Conservation (phyloP, 2,329 filamentous ascomycete species). For the Ceratocystis lukuohia region DNA sequence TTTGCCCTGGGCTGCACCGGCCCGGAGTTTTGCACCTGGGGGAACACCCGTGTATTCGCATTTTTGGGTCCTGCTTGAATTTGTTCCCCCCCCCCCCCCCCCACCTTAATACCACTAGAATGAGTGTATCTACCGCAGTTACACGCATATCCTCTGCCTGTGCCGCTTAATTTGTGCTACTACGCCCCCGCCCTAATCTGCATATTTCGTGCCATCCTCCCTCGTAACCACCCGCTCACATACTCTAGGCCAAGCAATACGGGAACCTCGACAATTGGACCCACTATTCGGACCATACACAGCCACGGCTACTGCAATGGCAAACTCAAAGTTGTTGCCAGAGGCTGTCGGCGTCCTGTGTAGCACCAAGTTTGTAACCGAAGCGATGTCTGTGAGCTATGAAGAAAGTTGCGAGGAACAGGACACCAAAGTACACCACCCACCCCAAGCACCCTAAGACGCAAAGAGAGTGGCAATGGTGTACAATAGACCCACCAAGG, state of each 20-base stretch:
- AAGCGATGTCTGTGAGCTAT: conserved; percentile 55
- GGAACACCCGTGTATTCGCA: conserved; percentile 11
- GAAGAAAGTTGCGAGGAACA: conserved; percentile 58
- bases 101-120: not conserved
- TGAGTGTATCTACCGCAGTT: not conserved
- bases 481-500: conserved; percentile 70
- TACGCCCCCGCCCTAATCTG: not conserved
- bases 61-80: conserved; percentile 12
- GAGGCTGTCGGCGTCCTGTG: conserved; percentile 82
- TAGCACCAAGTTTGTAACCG: conserved; percentile 54
- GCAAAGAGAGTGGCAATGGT: conserved; percentile 80
- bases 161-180: not conserved
- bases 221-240: conserved; percentile 47
- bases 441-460: conserved; percentile 61
- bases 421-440: conserved; percentile 65
- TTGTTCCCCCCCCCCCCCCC: not conserved
- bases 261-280: conserved; percentile 75
- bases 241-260: conserved; percentile 69
- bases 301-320: conserved; percentile 76
- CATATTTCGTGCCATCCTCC: conserved; percentile 24
- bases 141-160: not conserved
- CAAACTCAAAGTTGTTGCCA: conserved; percentile 87
- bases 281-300: conserved; percentile 63
- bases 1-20: conserved; percentile 8
- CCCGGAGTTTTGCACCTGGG: conserved; percentile 7